Evolutionary conservation across 805 yeast genomes (phyloP).

Genomic region (Saccharomyces kudriavzevii): DNA sequence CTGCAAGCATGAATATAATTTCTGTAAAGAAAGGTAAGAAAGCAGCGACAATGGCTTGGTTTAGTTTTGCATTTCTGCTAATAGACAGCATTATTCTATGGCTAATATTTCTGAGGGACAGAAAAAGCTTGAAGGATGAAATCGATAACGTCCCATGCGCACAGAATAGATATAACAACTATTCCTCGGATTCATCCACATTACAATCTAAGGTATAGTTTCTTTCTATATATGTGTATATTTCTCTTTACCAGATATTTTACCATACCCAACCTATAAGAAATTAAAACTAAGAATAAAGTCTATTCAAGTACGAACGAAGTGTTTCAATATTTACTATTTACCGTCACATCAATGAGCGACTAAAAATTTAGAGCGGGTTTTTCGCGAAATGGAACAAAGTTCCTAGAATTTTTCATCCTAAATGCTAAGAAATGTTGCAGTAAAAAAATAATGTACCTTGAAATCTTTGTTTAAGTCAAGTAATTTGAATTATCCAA

Average conservation of each 20-base stretch:
- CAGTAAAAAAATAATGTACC: background rate
- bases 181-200: conserved; percentile 12
- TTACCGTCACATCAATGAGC: background rate
- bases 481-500: background rate
- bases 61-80: conserved; percentile 42
- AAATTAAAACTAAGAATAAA: too few species aligned
- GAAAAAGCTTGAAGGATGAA: conserved; percentile 15
- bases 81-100: conserved; percentile 36
- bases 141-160: conserved; percentile 8
- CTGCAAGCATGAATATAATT: conserved; percentile 45
- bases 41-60: conserved; percentile 56
- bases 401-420: background rate
- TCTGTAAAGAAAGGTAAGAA: conserved; percentile 39
- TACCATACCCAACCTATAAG: background rate
- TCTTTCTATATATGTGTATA: background rate
- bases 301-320: background rate
- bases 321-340: background rate
- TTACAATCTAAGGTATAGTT: conserved; percentile 6
- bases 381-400: background rate
- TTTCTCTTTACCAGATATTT: background rate
- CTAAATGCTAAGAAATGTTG: background rate
- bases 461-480: background rate
- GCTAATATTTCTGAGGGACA: conserved; percentile 30
- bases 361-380: background rate
- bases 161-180: background rate